Evolutionary conservation across 768 basidiomycete species (phyloP).

Genomic region (Amanita rubescens): DNA sequence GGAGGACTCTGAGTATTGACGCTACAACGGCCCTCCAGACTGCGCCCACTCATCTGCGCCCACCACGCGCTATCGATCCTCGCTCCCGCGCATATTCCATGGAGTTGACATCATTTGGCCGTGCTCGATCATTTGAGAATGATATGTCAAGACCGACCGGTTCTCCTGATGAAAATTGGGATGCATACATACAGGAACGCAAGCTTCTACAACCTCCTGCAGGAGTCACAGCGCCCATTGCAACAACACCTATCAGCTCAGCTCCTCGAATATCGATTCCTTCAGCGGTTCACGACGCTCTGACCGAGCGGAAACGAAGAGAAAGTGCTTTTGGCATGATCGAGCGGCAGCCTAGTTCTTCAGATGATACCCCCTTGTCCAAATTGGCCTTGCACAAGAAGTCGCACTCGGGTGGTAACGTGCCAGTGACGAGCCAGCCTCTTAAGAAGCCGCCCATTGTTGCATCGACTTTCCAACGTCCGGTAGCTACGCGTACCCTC

Average conservation of each 20-base stretch:
- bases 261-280: constrained; percentile 49
- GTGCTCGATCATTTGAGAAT: constrained; percentile 37
- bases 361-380: constrained; percentile 43
- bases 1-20: constrained; percentile 63
- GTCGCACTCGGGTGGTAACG: constrained; percentile 15
- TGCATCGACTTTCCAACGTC: constrained; percentile 43
- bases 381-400: constrained; percentile 17
- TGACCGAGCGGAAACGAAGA: constrained; percentile 61
- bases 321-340: constrained; percentile 57
- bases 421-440: constrained; percentile 40
- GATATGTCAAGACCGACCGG: constrained; percentile 65
- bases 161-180: constrained; percentile 82
- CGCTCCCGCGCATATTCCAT: constrained; percentile 66
- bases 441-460: constrained; percentile 34
- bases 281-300: constrained; percentile 67
- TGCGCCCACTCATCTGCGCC: constrained; percentile 51
- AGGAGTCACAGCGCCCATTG: constrained; percentile 73
- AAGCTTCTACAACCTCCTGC: constrained; percentile 80
- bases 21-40: constrained; percentile 44
- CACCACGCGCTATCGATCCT: constrained; percentile 62
- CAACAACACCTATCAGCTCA: constrained; percentile 40
- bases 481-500: constrained; percentile 46
- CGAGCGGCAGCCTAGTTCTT: constrained; percentile 32
- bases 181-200: constrained; percentile 77
- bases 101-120: constrained; percentile 49